These are phyloP conservation scores for Infundibulicybe gibba DNA, from an alignment of 768 basidiomycete genomes.

Conservation along the genomic window DNA sequence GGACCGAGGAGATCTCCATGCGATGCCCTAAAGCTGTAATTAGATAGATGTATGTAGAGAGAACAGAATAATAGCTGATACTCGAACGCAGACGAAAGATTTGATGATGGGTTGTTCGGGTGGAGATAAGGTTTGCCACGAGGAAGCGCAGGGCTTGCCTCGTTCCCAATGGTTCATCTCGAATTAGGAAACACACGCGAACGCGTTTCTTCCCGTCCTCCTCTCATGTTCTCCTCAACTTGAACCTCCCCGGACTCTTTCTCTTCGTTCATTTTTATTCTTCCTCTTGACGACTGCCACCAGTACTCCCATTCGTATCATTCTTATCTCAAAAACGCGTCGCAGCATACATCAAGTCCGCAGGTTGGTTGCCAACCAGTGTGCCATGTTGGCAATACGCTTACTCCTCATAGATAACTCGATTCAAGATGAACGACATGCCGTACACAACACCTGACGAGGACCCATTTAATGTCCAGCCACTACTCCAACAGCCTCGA, in stretches of 20 bases:
- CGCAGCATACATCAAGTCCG: no score
- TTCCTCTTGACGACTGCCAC: constrained; percentile 6
- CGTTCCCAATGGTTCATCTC: constrained; percentile 25
- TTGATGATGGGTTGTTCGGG: not conserved
- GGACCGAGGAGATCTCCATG: no score
- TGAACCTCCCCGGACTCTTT: constrained; percentile 9
- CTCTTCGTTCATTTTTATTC: constrained; percentile 1
- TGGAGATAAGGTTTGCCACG: constrained; percentile 4
- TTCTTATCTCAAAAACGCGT: not conserved
- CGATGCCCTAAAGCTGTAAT: no score
- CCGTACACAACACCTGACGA: constrained; percentile 50
- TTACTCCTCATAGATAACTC: constrained; percentile 2
- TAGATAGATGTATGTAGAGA: no score
- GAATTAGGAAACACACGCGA: constrained; percentile 26
- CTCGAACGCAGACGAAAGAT: no score
- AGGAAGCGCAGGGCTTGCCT: constrained; percentile 20
- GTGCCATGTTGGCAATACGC: not conserved
- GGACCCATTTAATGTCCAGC: constrained; percentile 44
- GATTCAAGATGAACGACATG: constrained; percentile 32
- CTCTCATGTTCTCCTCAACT: constrained; percentile 12
- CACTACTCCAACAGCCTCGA: constrained; percentile 27
- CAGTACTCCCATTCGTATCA: not conserved
- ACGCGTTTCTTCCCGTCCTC: constrained; percentile 19
- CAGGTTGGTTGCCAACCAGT: not conserved
- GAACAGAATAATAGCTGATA: no score